Evolutionary conservation across 106 monocot species (phyloP).

Genomic region (Dendrobium officinale): DNA sequence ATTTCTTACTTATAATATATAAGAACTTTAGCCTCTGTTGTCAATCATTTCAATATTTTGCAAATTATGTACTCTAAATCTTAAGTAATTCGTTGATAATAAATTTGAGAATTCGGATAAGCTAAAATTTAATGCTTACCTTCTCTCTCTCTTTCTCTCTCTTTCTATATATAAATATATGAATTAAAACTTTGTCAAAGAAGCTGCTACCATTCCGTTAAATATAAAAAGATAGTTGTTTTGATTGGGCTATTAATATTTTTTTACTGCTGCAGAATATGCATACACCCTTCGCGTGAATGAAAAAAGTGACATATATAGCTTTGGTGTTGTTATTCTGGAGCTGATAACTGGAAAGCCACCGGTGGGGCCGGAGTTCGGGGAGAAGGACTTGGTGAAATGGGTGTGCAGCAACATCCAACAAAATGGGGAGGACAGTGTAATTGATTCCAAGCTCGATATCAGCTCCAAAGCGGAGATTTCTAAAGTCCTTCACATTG

Average conservation of each 20-base stretch:
- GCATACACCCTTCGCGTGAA: slow-evolving; percentile 45
- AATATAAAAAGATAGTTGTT: too few relatives aligned
- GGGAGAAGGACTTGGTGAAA: slow-evolving; percentile 46
- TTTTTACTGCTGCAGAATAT: slow-evolving; percentile 26
- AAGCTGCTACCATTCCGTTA: too few relatives aligned
- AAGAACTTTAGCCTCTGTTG: neutral
- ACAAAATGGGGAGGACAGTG: slow-evolving; percentile 27
- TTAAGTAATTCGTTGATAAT: too few relatives aligned
- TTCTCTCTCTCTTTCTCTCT: too few relatives aligned
- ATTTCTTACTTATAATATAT: too few relatives aligned
- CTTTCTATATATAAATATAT: too few relatives aligned
- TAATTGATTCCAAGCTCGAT: slow-evolving; percentile 28
- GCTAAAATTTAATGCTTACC: too few relatives aligned
- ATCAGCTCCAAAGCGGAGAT: slow-evolving; percentile 39
- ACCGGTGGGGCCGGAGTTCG: slow-evolving; percentile 33
- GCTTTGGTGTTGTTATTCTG: slow-evolving; percentile 34
- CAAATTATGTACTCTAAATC: neutral
- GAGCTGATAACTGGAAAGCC: slow-evolving; percentile 33
- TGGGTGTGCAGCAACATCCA: slow-evolving; percentile 41
- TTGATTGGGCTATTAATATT: neutral
- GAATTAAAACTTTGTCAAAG: too few relatives aligned
- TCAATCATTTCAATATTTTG: neutral
- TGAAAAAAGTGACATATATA: slow-evolving; percentile 47
- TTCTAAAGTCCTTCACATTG: slow-evolving; percentile 49
- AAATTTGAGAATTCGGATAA: too few relatives aligned